Base-by-base conservation (phyloP, 805 yeast species). In the Candida nonsorbophila region DNA sequence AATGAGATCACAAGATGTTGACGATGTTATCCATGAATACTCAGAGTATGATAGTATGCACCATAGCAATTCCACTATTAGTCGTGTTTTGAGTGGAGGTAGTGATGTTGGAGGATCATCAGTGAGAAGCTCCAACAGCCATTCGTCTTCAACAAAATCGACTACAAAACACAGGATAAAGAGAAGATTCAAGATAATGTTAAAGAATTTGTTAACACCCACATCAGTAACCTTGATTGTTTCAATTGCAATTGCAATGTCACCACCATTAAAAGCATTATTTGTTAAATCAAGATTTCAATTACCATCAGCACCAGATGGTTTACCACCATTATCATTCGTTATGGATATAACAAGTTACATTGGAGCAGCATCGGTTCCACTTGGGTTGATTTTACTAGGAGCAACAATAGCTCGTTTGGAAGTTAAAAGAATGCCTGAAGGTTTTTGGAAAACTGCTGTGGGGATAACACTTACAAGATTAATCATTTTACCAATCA, bases 401-500 rank as follows among this genome's bases (percentile, higher is more conserved):
- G 97, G 97, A 2, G 95, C 90, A 11, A 86, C 95, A 2, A 75
- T 90, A 23, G 83, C 95, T 1, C 62, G 96, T 27, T 66, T 90
- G 29, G 60, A 74, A 37, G 53, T 87, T 13, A 62, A 60, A 5
- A 46, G 61, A 4, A 58, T 87, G 43, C 85, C 88, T 1, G 60
- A 65, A 9, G 90, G 90, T 2, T 79, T 84, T 41, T 76, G 80
- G 78, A 72, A 74, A 43, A 72, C 84, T 0, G 77, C 85, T 0
- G 42, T 77, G 3, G 54, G 68, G 31, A 58, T 87, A 48, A 71
- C 81, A 0, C 32, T 69, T 0, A 51, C 74, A 20, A 69, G 90
- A 38, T 59, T 88, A 19, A 71, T 80, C 7, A 41, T 88, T 0
- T 51, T 85, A 36, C 97, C 97, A 0, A 76, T 90, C 3, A 67